Evolutionary conservation across 805 yeast species (phyloP), one percentile per base, ranked within the genome.

Genomic region (Cyberlindnera nakhonratchasimensis): DNA sequence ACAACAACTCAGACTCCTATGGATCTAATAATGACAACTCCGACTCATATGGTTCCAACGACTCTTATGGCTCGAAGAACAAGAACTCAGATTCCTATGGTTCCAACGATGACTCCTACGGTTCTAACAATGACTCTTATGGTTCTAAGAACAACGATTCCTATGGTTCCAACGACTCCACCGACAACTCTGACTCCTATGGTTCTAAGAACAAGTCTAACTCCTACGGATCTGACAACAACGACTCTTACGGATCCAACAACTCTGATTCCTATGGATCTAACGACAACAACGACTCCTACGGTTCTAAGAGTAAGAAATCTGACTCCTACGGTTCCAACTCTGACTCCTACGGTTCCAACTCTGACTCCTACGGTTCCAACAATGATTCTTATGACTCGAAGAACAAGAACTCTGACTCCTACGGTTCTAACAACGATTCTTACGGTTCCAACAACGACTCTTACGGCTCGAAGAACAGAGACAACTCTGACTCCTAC

Each of bases 391-490:
- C n/a, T n/a, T n/a, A n/a, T n/a, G n/a, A n/a, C 13, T 32, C 45
- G 9, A 35, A 34, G 33, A 30, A 37, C 18, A 39, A 40, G 31
- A 14, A 40, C 39, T 18, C 22, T 17, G 40, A 37, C 30, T 19
- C 25, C 34, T 34, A 34, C 25, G 38, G 38, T 24, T 37, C 40
- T 37, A 34, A 39, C 22, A 19, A 29, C 36, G 28, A 33, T 37
- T 28, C 37, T 12, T 32, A 29, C 16, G 36, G 40, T 25, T 31
- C 38, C 20, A 21, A 21, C 21, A 18, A n/a, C 18, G 35, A 29
- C 29, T 40, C 43, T 10, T 40, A 34, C 21, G 39, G 39, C n/a
- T n/a, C n/a, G n/a, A n/a, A n/a, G n/a, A 28, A 32, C 34, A 18
- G 17, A 6, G 37, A 34, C 37, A 36, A 35, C 40, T 18, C 19